phyloP scores from a whole-genome alignment of 106 monocot genomes.

The Dioscorea alata region DNA sequence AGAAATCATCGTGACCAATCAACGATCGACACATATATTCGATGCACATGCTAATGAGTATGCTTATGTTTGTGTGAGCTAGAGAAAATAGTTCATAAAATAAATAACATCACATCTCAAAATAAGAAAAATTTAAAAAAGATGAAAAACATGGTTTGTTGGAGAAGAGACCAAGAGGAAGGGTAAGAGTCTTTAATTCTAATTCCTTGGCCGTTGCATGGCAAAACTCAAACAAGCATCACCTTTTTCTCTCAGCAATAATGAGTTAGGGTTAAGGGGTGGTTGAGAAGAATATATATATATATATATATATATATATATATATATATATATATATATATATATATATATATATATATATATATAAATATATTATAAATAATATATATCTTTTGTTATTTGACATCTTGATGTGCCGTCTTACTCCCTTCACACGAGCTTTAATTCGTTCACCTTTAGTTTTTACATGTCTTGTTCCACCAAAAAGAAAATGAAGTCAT shows the following conservation, averaged over 20 bases:
- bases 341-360: no score
- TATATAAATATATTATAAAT: no score
- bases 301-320: no score
- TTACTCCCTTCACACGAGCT: slow-evolving; percentile 2
- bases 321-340: no score
- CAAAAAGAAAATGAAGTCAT: background rate
- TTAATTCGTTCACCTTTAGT: background rate
- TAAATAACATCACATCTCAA: no score
- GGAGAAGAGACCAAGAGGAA: slow-evolving; percentile 1
- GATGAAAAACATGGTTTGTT: background rate
- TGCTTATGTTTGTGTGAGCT: no score
- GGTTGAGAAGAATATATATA: background rate
- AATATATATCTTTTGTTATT: background rate
- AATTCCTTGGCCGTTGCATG: background rate
- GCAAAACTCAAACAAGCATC: background rate
- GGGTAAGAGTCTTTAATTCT: background rate
- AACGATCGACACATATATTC: no score
- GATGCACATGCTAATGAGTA: no score
- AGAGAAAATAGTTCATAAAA: no score
- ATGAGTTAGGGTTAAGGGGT: background rate
- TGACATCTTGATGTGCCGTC: slow-evolving; percentile 2
- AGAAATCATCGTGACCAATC: no score
- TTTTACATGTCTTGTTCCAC: background rate
- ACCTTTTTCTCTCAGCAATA: no score
- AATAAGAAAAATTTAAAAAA: no score